These are phyloP conservation scores for Erodium moschatum DNA, from an alignment of 441 rosid genomes.

Conservation along the genomic window DNA sequence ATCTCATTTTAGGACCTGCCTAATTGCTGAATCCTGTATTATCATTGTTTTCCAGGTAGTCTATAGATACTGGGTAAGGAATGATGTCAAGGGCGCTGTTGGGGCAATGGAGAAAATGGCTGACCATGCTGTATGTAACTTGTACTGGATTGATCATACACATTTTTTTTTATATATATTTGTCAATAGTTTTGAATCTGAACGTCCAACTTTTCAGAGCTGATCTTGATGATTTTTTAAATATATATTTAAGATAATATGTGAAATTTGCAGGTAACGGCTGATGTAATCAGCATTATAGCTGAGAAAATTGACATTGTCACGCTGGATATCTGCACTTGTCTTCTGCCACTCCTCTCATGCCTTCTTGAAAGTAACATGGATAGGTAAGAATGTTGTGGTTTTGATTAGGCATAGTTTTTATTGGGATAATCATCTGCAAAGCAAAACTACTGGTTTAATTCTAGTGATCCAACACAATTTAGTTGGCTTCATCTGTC, in stretches of 20 bases:
- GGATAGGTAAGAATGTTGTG: conserved; percentile 52
- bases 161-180: neutral
- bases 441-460: neutral
- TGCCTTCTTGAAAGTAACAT: conserved; percentile 64
- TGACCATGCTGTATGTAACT: conserved; percentile 62
- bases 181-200: neutral
- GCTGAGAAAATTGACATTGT: conserved; percentile 59
- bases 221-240: conserved; percentile 3
- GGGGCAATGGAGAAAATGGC: conserved; percentile 86
- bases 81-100: conserved; percentile 66
- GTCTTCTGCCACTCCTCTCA: conserved; percentile 73
- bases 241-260: neutral
- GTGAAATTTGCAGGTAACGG: conserved; percentile 49
- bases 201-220: neutral
- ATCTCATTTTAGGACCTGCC: neutral
- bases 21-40: conserved; percentile 25
- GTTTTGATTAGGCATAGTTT: neutral
- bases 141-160: neutral
- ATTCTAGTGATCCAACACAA: neutral
- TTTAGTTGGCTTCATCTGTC: neutral
- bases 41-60: conserved; percentile 46
- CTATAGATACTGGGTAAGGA: conserved; percentile 78
- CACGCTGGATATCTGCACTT: conserved; percentile 69
- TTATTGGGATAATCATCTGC: neutral
- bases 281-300: conserved; percentile 62